A percentile compares a stretch with the other conserved stretches of the same genome.
Evolutionary conservation across 2,329 filamentous ascomycete genomes (phyloP).

Genomic region (Verticillium zaregamsianum): DNA sequence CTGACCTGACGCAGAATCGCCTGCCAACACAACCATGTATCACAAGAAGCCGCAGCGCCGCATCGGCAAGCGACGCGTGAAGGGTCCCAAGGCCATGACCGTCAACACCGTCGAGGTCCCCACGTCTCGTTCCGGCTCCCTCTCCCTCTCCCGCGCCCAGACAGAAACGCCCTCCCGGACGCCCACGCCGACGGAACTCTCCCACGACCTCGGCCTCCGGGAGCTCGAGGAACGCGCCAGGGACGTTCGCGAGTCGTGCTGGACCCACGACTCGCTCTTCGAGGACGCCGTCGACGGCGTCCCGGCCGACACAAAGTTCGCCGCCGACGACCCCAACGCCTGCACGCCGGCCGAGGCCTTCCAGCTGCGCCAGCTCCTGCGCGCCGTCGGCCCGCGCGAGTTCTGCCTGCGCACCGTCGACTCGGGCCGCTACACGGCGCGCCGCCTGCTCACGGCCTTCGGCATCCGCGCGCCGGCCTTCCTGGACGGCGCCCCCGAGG

Average conservation of each 20-base stretch:
- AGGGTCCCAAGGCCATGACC: constrained; percentile 27
- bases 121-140: constrained; percentile 4
- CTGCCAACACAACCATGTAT: neutral
- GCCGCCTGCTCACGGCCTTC: constrained; percentile 84
- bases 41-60: neutral
- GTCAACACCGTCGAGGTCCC: constrained; percentile 30
- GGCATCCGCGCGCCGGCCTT: constrained; percentile 70
- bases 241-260: constrained; percentile 46
- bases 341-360: constrained; percentile 68
- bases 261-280: constrained; percentile 62
- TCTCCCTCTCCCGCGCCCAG: neutral
- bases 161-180: constrained; percentile 10
- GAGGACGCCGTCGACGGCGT: constrained; percentile 59
- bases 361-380: constrained; percentile 65
- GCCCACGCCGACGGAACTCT: constrained; percentile 29
- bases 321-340: constrained; percentile 35
- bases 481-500: constrained; percentile 63
- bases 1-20: neutral
- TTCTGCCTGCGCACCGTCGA: constrained; percentile 73
- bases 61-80: constrained; percentile 7
- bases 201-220: constrained; percentile 24
- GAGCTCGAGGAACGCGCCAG: constrained; percentile 49
- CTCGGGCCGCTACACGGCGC: constrained; percentile 66
- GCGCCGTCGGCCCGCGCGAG: constrained; percentile 69
- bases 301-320: constrained; percentile 32